Evolutionary conservation across 2,329 filamentous ascomycete species (phyloP), one percentile per base, ranked within the genome.

Genomic region (Scorias spongiosa): DNA sequence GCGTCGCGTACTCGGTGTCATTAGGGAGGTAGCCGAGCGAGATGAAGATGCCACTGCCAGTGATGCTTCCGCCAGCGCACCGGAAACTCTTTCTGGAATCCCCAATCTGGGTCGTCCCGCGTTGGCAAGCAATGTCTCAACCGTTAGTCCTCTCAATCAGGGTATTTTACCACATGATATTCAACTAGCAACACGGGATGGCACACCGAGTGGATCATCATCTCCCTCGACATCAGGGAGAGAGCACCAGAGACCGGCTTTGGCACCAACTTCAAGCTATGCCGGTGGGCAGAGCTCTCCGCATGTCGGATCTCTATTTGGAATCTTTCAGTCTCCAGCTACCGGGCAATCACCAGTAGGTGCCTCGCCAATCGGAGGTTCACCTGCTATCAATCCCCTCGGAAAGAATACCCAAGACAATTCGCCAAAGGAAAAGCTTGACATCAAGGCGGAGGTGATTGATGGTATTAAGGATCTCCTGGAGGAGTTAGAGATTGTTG

Each of bases 391-490:
- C 58, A 59, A 26, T 50, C 60, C n/a, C 18, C 9, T 44, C 44
- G 20, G 51, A 50, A 34, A 42, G 49, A 49, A 53, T 60, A 55
- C 62, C 49, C 55, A 54, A 46, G 59, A 56, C 47, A 57, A 57
- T 36, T 54, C 54, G 44, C 64, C 56, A 32, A 50, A 63, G 54
- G 55, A 57, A 40, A 59, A 59, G 41, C 45, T 83, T 47, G 82
- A 93, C 49, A 70, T 96, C 46, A 83, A 87, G 48, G 85, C 85
- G 11, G 91, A 96, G 63, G 82, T 96, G 20, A 80, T 95, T 51
- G 84, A 91, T 54, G 91, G 88, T 37, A 95, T 98, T 55, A 80
- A 86, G 55, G 91, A 98, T 62, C 87, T 98, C 47, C 84, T 93
- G 62, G 91, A 98, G 58, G 91, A 98, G 65, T 80, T 98, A 45